Conservation (phyloP, 495 filamentous ascomycete genomes). For the Diplogelasinospora grovesii region DNA sequence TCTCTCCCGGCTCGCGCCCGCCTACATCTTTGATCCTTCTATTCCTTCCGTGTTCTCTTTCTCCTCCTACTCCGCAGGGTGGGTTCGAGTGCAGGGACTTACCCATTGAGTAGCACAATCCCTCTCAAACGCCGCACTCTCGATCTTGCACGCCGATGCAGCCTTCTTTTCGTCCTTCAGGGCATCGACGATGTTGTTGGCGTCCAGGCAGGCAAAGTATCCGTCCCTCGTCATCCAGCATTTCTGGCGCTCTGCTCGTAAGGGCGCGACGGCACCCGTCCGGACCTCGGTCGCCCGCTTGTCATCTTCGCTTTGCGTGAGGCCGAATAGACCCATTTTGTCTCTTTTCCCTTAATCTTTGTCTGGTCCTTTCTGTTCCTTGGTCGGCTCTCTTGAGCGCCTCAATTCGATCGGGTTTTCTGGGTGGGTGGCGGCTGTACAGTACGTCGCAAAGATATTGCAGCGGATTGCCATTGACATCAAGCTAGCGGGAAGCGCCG, state of each 20-base stretch:
- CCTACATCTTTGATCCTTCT: no score
- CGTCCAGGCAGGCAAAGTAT: slow-evolving; percentile 82
- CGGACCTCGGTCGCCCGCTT: slow-evolving; percentile 46
- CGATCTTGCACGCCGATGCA: slow-evolving; percentile 57
- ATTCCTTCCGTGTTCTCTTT: no score
- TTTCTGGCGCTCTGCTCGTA: slow-evolving; percentile 62
- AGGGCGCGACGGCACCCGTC: slow-evolving; percentile 63
- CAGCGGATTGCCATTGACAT: no score
- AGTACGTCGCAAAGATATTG: no score
- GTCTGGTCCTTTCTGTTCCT: neutral
- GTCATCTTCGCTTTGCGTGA: slow-evolving; percentile 36
- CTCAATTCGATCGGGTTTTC: no score
- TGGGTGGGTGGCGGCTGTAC: no score
- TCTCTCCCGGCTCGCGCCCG: no score
- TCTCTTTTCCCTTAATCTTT: no score
- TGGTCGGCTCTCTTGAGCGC: neutral
- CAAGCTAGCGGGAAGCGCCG: no score
- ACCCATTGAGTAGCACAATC: slow-evolving; percentile 55
- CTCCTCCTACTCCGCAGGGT: no score
- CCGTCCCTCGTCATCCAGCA: slow-evolving; percentile 85
- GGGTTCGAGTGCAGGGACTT: no score
- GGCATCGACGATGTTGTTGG: slow-evolving; percentile 74
- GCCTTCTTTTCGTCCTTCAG: slow-evolving; percentile 62
- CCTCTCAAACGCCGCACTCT: slow-evolving; percentile 60
- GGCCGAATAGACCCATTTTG: slow-evolving; percentile 40